Evolutionary conservation across 306 rosid genomes (phyloP), one percentile per base, ranked within the genome.

Genomic region (Alnus glutinosa): DNA sequence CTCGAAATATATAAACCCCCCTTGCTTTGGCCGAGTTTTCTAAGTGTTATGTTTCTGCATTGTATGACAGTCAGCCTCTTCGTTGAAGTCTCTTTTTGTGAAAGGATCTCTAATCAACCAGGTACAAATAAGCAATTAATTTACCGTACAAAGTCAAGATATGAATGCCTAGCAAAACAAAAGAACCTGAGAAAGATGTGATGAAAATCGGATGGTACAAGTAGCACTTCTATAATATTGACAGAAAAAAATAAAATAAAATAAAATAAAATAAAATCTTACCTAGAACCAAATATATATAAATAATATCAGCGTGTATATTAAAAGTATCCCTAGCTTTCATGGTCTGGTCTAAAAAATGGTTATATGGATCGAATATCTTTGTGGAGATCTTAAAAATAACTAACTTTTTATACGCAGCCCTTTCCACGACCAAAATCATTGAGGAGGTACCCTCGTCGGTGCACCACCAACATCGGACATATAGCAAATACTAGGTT

Each of bases 401-500:
- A 75, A 81, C 76, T n/a, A 76, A 76, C 58, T 70, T 70, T 52
- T 51, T 42, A 23, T 67, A 18, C 2, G 30, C 74, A 73, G 44
- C 70, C 47, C 74, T 51, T 46, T 75, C 47, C 30, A 74, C 16
- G 19, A 75, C 14, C 62, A 46, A 59, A n/a, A 81, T 76, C 69
- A 81, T 76, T 81, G 74, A 37, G 48, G 69, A 55, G 64, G 37
- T 39, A 49, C 69, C 46, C 30, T 32, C 70, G 32, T 66, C 14
- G n/a, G 47, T 62, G 55, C 70, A 46, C 57, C 16, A 36, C 32
- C 30, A 64, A 58, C 73, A 70, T 49, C 23, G 69, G 34, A 71
- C n/a, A 69, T 23, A n/a, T 51, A 32, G 19, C 42, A 23, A 50
- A 74, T 69, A 46, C 81, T 73, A 80, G 80, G 87, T 80, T 78